Base-by-base conservation (phyloP, 148 eudicot genomes). In the Salicornia ramosissima region DNA sequence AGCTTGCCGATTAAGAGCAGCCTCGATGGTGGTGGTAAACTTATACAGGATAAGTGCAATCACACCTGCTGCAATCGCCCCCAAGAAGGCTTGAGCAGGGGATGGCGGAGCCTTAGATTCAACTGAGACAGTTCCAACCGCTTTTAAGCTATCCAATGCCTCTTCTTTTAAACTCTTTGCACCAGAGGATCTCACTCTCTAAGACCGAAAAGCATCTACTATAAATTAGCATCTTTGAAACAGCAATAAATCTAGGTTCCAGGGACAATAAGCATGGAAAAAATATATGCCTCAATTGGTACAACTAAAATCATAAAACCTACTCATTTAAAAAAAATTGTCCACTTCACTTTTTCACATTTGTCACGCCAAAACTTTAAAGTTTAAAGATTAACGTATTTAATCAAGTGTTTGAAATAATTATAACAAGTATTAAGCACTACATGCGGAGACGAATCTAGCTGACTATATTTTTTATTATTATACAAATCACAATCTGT, bases 1-100 rank as follows among this genome's bases (percentile, higher is more conserved):
- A 10, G 92, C 72, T 71, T 93, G 98, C 57, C 95, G 92, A 74
- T 78, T 87, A 49, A 93, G 90, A 81, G 90, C 67, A 7, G 83
- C 83, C 81, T 93, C 98, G 10, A 93, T 71, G 18, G 96, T 93
- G 43, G 84, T 79, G 2, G 98, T 81, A 74, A 93, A 93, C 75
- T 93, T 93, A 78, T 90, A 93, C 58, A 93, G 88, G 73, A 93
- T 83, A 51, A 90, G 72, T 7, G 98, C 96, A 50, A 93, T 84
- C 28, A 87, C 95, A 58, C 86, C 96, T 6, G 98, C 98, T 15
- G 96, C 40, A 33, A 93, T 13, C 30, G 85, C 92, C 62, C 98
- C 98, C 59, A 90, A 60, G 62, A 93, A 72, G 13, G 96, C 84
- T 71, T 92, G 97, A 72, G 78, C 68, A 50, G 96, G 83, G 12